Base-by-base conservation (phyloP, 768 basidiomycete genomes). In the Lactarius akahatsu region DNA sequence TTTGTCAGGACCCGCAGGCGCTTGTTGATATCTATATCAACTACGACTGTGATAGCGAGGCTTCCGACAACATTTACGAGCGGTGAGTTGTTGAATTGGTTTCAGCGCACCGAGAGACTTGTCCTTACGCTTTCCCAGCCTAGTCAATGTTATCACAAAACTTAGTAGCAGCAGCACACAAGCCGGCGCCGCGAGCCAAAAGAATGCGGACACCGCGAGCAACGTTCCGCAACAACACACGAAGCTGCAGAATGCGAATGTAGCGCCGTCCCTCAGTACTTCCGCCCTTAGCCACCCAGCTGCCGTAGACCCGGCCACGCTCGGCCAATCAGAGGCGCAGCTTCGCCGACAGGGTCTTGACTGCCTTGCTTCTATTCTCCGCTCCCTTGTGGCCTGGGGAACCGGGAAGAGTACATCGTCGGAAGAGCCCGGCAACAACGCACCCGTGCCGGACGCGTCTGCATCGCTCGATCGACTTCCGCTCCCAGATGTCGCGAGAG, bases 11-110 rank as follows among this genome's bases (percentile, higher is more conserved):
- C 73, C 95, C 97, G 2, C 97, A 98, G 76, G 95, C 96, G 10
- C 81, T 99, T 23, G 97, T 99, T 36, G 97, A 99, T 76, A 87
- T 98, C 64, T 99, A 98, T 78, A 88, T 99, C 75, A 99, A 99
- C 76, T 99, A 99, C 74, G 97, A 99, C 74, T 99, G 97, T 75
- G 97, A 99, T 73, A 86, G 94, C 66, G 90, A 94, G 66, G 94
- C 96, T 4, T 85, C 85, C 11, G 96, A 97, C 73, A 98, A 99
- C 78, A 96, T 98, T 65, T 99, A 98, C 77, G 97, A 99, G 73
- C 92, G 92, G 87, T 93, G 73, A 73, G 89, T 78, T n/a, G 7
- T 40, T 32, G 43, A 41, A 30, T 45, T 26, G 23, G 50, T 26
- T 40, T 55, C n/a, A 4, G 20, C 60, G 63, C 52, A n/a, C 59